phyloP scores from a whole-genome alignment of 768 basidiomycete species.

The Suillus paluster region DNA sequence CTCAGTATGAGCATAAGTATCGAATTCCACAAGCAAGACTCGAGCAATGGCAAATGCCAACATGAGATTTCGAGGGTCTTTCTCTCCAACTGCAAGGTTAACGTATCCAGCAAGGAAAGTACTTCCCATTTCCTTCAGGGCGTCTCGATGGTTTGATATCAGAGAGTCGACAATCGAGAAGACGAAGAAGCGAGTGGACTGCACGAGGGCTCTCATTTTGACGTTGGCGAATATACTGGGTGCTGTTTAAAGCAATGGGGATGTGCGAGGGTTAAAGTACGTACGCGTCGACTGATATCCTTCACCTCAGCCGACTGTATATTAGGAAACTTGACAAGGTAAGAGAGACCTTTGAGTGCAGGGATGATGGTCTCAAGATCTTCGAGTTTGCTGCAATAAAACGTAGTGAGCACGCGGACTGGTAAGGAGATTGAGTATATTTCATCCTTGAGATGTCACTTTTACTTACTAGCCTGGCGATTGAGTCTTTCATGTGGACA shows the following conservation, averaged over 20 bases:
- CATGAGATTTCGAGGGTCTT: constrained; percentile 94
- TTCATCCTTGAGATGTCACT: not conserved
- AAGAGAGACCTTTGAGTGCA: constrained; percentile 74
- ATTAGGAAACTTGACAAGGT: constrained; percentile 63
- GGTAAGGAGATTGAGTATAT: constrained; percentile 10
- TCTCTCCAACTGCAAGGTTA: constrained; percentile 89
- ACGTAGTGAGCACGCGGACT: constrained; percentile 84
- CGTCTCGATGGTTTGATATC: constrained; percentile 39
- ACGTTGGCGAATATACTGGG: constrained; percentile 76
- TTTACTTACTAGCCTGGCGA: constrained; percentile 74
- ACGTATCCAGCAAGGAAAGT: constrained; percentile 80
- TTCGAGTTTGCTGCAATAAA: constrained; percentile 86
- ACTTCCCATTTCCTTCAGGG: constrained; percentile 71
- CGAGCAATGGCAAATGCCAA: constrained; percentile 86
- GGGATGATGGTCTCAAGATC: constrained; percentile 86
- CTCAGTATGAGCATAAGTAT: constrained; percentile 75
- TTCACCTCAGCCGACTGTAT: constrained; percentile 69
- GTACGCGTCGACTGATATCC: constrained; percentile 61
- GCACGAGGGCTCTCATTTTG: constrained; percentile 80
- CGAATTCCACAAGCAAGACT: constrained; percentile 89
- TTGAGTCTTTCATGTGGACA: constrained; percentile 70
- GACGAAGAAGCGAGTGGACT: constrained; percentile 80
- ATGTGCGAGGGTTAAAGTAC: constrained; percentile 32
- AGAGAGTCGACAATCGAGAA: constrained; percentile 83
- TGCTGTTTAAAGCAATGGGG: constrained; percentile 1